Base-by-base conservation (phyloP, 1,139 yeast species). In the Scheffersomyces stambukii region DNA sequence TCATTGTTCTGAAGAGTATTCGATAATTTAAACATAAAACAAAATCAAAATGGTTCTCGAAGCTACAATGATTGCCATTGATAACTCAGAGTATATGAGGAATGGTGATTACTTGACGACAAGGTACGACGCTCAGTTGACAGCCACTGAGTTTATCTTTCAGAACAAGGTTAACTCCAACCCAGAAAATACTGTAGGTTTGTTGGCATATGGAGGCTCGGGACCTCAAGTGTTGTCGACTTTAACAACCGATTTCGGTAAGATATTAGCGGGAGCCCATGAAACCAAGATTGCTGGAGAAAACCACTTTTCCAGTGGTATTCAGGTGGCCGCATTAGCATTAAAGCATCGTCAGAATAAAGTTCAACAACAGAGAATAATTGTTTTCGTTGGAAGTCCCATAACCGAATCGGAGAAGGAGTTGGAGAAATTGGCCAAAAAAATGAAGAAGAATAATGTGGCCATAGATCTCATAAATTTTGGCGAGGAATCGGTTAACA, bases 301-400 rank as follows among this genome's bases (percentile, higher is more conserved):
- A 18, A 59, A 68, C 28, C 86, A 88, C 50, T 68, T 93, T 37
- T 67, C 82, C 19, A 82, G 89, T 27, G 95, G 95, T 10, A 77
- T 91, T 43, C 96, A 89, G 60, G 95, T 91, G 40, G 98, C 97
- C n/a, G 94, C 94, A 27, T 71, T 93, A 50, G 97, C 96, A 8
- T 75, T 91, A 50, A 91, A 88, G 53, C 97, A 91, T 60, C 86
- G 98, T 52, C 96, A 88, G 56, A 88, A 91, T 62, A 86, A 85
- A 57, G 81, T 82, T 7, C 97, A 89, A 53, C 83, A 78, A 43
- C 97, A 89, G 60, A 72, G 98, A 43, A 85, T 93, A 40, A 73
- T 91, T 39, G 86, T 77, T 25, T 91, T 93, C 60, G 89, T 88
- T 23, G 96, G 96, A 16, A 77, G 89, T 33, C 97, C 97, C 19